Evolutionary conservation across 495 filamentous ascomycete species (phyloP), one percentile per base, ranked within the genome.

Genomic region (Podospora appendiculata): DNA sequence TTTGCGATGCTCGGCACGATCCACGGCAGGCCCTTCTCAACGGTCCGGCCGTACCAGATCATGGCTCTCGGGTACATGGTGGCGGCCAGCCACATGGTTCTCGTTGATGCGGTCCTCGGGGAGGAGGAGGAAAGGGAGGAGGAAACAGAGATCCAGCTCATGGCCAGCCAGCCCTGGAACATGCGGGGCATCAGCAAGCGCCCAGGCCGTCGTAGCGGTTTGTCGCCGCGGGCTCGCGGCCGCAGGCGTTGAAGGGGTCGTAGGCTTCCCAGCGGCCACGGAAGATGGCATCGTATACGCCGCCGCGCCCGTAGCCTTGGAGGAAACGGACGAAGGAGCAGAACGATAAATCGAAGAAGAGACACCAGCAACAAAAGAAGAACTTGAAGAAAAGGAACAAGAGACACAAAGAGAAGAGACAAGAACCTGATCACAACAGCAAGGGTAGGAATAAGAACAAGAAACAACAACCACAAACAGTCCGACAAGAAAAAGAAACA

Each of bases 101-200:
- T 95, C 85, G 14, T 82, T 72, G 84, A 96, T 88, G 4, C 92
- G 80, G 64, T 97, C 92, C 70, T 96, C 92, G 0, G 92, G 91
- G 1, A 78, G 71, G 63, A 81, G 88, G 14, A 89, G n/a, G n/a
- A n/a, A n/a, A n/a, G n/a, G n/a, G n/a, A n/a, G n/a, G n/a, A n/a
- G n/a, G n/a, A n/a, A n/a, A n/a, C n/a, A n/a, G n/a, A n/a, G n/a
- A n/a, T n/a, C n/a, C n/a, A n/a, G 38, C 86, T 90, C 79, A 95
- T 87, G 38, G 84, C 82, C 19, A 95, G 69, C 90, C 90, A 95
- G 11, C 88, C 90, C 61, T 95, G 90, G 58, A 86, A 91, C 78
- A 90, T 89, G 6, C 90, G 78, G 67, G 91, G 86, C 81, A 90
- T 89, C 80, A 85, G 68, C 88, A 92, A 9, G 85, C 82, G 0